Evolutionary conservation across 768 basidiomycete genomes (phyloP), one percentile per base, ranked within the genome.

Genomic region (Symmetrospora coprosmae): DNA sequence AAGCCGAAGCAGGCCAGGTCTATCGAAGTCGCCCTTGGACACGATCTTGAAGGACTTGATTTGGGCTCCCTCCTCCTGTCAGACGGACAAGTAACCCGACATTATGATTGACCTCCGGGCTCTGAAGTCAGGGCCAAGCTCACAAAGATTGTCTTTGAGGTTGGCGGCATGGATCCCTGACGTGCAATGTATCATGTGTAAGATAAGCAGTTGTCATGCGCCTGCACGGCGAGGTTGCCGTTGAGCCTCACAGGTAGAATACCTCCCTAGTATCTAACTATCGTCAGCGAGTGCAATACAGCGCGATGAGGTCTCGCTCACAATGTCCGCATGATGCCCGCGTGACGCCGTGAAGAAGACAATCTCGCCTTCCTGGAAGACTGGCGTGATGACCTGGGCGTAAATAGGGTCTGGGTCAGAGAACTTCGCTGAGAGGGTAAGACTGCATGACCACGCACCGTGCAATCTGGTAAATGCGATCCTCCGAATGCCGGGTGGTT

Each of bases 41-140:
- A 97, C 91, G 62, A 97, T 82, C 73, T 91, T 94, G 78, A 94
- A 87, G 70, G 84, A 84, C 66, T 82, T 79, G 50, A 96, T 84
- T 67, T 89, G 80, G 0, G 91, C 92, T 19, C 91, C 91, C 71
- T 97, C 91, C 71, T 97, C 86, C 55, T 58, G 43, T 28, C 27
- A 33, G 28, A 7, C n/a, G n/a, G n/a, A n/a, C n/a, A n/a, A n/a
- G n/a, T n/a, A n/a, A n/a, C n/a, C n/a, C n/a, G n/a, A n/a, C n/a
- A n/a, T n/a, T n/a, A n/a, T n/a, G n/a, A n/a, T n/a, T n/a, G n/a
- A n/a, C n/a, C n/a, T n/a, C n/a, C n/a, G n/a, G n/a, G n/a, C n/a
- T n/a, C n/a, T n/a, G n/a, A n/a, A n/a, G n/a, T n/a, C n/a, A n/a
- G n/a, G 8, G 33, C 16, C 21, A 13, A 21, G 17, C 55, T 43